Base-by-base conservation (phyloP, 2,329 filamentous ascomycete species). In the Aspergillus arachidicola region DNA sequence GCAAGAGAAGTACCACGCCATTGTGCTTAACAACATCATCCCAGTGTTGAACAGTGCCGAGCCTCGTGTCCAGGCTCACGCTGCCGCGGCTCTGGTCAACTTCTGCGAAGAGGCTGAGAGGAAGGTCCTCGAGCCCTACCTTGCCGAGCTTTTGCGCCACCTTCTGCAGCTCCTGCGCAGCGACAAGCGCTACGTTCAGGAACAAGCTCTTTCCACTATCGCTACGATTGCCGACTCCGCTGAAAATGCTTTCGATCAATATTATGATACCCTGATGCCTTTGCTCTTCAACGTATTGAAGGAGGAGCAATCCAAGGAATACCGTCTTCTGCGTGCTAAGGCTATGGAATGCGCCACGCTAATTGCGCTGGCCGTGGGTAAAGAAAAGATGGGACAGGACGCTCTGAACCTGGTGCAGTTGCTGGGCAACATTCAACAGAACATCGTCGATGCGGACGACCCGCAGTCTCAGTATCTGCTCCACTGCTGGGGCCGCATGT, bases 401-500 rank as follows among this genome's bases (percentile, higher is more conserved):
- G 94, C 94, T 4, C 85, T 95, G 80, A 91, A 89, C 48, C 84
- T 99, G 46, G 94, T 98, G 23, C 89, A 96, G 72, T 85, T 97
- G 26, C 85, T 99, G 58, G 94, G 91, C 58, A 88, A 87, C 66
- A 96, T 98, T 61, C 95, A 99, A 78, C 85, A 89, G 70, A 90
- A 86, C 74, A 95, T 98, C 66, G 90, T 89, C 5, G 95, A 99
- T 72, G 82, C 93, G 1, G 95, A 99, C 72, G 95, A 99, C 75
- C 95, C 95, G 45, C 95, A 99, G 79, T 91, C 93, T 19, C 94
- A 96, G 73, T 99, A 99, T 77, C 86, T 99, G 41, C 92, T 99
- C 80, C 95, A 99, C 84, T 99, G 95, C 82, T 99, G 95, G 95
- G 95, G 95, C 58, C 89, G 95, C 56, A 99, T 99, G 95, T 98